Evolutionary conservation across 768 basidiomycete genomes (phyloP), one percentile per base, ranked within the genome.

Genomic region (Sporobolomyces phaffii): DNA sequence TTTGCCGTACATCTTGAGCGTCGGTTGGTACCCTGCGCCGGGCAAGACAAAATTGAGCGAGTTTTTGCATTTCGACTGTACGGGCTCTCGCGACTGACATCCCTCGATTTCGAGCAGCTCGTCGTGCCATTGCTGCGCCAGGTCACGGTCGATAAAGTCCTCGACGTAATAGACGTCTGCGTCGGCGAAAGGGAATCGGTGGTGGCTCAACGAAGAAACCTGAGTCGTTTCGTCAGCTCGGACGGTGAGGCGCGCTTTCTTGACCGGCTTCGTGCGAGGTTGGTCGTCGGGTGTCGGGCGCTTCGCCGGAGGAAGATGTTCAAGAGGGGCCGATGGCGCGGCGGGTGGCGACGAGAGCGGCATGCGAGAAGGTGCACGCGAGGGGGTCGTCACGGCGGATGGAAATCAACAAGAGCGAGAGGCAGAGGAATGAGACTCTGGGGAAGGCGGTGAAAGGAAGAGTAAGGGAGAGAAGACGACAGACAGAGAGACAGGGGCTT

Each of bases 1-100:
- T 36, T 78, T 77, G 38, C 80, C 80, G 71, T 81, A 81, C 53
- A 81, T 72, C 60, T 78, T 78, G 26, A 81, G 76, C 14, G 70
- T 77, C 0, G 80, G 80, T 52, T 78, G 78, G 60, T 81, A 77
- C 77, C 77, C 80, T 81, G 63, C 6, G 13, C 15, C 41, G 15
- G n/a, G 36, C 20, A 43, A 44, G 49, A 43, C 4, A 3, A 3
- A 5, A 20, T 8, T 7, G 18, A 26, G 11, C 24, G 1, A 17
- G 5, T n/a, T n/a, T n/a, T n/a, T n/a, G n/a, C n/a, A n/a, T n/a
- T n/a, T n/a, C n/a, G n/a, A n/a, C n/a, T n/a, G n/a, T n/a, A n/a
- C n/a, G n/a, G n/a, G n/a, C n/a, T n/a, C n/a, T n/a, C n/a, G 11
- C 0, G 2, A 54, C 79, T 51, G 48, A 80, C 79, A 81, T 1